These are phyloP conservation scores for Kalaharituber pfeilii DNA, from an alignment of 2,329 filamentous ascomycete genomes.

Conservation along the genomic window DNA sequence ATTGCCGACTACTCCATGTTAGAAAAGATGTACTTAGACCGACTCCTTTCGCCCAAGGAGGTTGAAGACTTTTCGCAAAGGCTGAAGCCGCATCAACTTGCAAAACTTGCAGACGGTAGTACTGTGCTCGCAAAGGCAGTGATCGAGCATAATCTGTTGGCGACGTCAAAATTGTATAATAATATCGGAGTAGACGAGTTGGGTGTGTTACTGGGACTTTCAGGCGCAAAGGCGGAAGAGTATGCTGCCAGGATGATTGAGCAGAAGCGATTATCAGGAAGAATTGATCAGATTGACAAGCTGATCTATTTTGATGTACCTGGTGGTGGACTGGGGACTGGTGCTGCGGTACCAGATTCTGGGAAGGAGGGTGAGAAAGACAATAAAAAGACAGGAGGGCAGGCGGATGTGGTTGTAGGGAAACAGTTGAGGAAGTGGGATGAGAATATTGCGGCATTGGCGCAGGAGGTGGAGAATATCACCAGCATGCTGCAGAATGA, in stretches of 20 bases:
- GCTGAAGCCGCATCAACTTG: constrained; percentile 74
- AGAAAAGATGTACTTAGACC: constrained; percentile 94
- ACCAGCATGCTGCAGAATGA: constrained; percentile 64
- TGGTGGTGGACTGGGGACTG: constrained; percentile 42
- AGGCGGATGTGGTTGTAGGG: constrained; percentile 13
- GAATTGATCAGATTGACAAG: constrained; percentile 84
- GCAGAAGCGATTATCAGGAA: constrained; percentile 69
- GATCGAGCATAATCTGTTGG: constrained; percentile 87
- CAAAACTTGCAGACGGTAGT: constrained; percentile 71
- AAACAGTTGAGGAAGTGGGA: constrained; percentile 75
- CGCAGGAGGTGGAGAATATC: constrained; percentile 78
- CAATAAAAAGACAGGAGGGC: constrained; percentile 5
- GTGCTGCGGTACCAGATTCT: constrained; percentile 5
- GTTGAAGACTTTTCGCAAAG: constrained; percentile 69
- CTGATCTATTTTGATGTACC: constrained; percentile 62
- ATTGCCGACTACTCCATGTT: constrained; percentile 64
- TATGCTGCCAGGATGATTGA: constrained; percentile 94
- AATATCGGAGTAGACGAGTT: constrained; percentile 64
- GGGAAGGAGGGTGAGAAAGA: constrained; percentile 5
- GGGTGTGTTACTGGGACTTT: constrained; percentile 58
- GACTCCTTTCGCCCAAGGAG: constrained; percentile 63
- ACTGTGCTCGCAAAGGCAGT: constrained; percentile 89
- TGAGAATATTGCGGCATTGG: constrained; percentile 63
- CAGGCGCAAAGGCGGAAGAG: constrained; percentile 66
- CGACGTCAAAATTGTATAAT: constrained; percentile 59